Evolutionary conservation across 805 yeast genomes (phyloP).

Genomic region (Dipodascopsis tothii): DNA sequence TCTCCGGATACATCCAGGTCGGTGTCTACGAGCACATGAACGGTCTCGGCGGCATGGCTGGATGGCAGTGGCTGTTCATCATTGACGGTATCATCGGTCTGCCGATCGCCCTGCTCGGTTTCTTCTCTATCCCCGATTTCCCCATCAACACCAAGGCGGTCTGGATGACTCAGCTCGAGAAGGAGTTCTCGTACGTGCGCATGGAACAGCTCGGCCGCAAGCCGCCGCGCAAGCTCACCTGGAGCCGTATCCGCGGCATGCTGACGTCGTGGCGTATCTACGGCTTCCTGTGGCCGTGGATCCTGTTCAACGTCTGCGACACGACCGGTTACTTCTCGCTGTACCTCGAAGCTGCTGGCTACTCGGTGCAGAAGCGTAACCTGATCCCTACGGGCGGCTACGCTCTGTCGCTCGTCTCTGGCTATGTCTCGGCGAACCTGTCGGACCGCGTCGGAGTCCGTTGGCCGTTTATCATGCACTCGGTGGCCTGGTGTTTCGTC

Average conservation of each 20-base stretch:
- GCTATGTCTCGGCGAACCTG: conserved; percentile 27
- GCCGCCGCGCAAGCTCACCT: conserved; percentile 16
- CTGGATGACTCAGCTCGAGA: conserved; percentile 36
- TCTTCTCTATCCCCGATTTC: conserved; percentile 52
- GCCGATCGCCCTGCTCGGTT: conserved; percentile 16
- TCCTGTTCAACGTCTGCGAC: conserved; percentile 14
- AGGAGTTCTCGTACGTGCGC: conserved; percentile 18
- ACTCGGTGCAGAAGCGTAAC: conserved; percentile 28
- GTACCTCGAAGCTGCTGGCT: conserved; percentile 29
- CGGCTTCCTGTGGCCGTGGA: conserved; percentile 16
- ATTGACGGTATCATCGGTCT: conserved; percentile 19
- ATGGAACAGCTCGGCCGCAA: conserved; percentile 19
- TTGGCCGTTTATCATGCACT: conserved; percentile 28
- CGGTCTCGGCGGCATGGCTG: conserved; percentile 47
- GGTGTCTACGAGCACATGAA: conserved; percentile 43
- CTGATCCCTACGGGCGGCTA: conserved; percentile 33
- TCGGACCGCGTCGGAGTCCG: conserved; percentile 30
- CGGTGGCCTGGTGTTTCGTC: conserved; percentile 13
- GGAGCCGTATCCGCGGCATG: conserved; percentile 4
- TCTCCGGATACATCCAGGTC: conserved; percentile 57
- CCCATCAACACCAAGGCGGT: conserved; percentile 45
- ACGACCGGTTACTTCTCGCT: conserved; percentile 29
- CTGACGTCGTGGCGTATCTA: conserved; percentile 18
- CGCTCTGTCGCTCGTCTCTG: conserved; percentile 29
- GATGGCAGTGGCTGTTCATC: conserved; percentile 45